phyloP scores from a whole-genome alignment of 2,329 filamentous ascomycete species.

The Pyricularia sp. region DNA sequence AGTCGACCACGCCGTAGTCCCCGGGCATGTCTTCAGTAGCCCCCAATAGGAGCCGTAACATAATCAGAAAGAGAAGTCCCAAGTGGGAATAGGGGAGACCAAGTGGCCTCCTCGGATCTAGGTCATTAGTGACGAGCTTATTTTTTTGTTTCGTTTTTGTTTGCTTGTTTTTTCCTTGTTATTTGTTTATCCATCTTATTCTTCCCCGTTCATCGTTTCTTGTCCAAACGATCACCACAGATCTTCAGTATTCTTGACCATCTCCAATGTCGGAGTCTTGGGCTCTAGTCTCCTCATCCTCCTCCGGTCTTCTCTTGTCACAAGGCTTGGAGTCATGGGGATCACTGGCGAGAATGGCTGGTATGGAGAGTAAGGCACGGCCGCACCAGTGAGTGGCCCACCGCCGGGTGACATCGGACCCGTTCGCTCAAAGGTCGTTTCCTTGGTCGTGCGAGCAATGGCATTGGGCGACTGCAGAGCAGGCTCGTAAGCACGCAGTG shows the following conservation, averaged over 20 bases:
- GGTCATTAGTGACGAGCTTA: background rate
- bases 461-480: conserved; percentile 39
- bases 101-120: background rate
- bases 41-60: background rate
- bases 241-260: conserved; percentile 54
- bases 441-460: conserved; percentile 38
- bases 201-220: background rate
- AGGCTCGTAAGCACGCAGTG: conserved; percentile 54
- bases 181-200: background rate
- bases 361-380: conserved; percentile 67
- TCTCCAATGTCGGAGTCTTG: conserved; percentile 51
- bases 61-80: background rate
- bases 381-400: conserved; percentile 42
- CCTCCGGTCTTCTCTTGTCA: conserved; percentile 63
- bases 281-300: conserved; percentile 54
- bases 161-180: background rate
- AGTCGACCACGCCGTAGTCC: background rate
- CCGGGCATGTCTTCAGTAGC: background rate
- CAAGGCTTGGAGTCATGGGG: conserved; percentile 66
- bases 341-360: conserved; percentile 70
- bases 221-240: conserved; percentile 40
- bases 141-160: background rate
- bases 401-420: conserved; percentile 48
- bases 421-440: conserved; percentile 53
- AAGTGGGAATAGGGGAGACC: background rate